A percentile compares a stretch with the other conserved stretches of the same genome.
Conservation (phyloP, 1,139 yeast genomes). For the Yamadazyma diddensiae region DNA sequence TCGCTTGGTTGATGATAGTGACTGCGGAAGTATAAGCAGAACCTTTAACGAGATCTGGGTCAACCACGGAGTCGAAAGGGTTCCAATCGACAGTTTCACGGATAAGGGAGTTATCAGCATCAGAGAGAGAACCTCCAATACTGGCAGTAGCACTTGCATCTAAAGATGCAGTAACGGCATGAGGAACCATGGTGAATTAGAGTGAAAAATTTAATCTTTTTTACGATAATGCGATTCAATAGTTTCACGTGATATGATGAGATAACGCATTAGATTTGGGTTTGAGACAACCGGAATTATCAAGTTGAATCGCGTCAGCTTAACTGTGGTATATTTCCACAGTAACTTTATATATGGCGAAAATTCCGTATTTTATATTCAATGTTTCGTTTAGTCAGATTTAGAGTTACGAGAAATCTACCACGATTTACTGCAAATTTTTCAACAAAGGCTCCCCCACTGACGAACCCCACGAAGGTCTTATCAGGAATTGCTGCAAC, state of each 20-base stretch:
- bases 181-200: constrained; percentile 12
- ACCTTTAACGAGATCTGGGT: constrained; percentile 51
- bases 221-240: constrained; percentile 3
- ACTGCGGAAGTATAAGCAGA: constrained; percentile 60
- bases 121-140: constrained; percentile 7
- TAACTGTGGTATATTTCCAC: too few species aligned
- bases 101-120: constrained; percentile 4
- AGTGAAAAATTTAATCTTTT: constrained; percentile 2
- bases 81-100: constrained; percentile 17
- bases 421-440: too few species aligned
- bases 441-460: background rate
- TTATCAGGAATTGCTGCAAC: background rate
- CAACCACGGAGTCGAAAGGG: constrained; percentile 61
- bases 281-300: too few species aligned
- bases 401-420: too few species aligned
- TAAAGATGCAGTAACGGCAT: constrained; percentile 9
- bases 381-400: too few species aligned
- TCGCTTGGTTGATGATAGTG: constrained; percentile 60
- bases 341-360: too few species aligned
- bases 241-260: constrained; percentile 12
- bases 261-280: background rate
- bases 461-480: background rate
- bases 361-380: too few species aligned
- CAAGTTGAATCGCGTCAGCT: too few species aligned
- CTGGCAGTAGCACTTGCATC: constrained; percentile 5